Base-by-base conservation (phyloP, 352 stramenopile genomes). In the Globisporangium orthogonon region DNA sequence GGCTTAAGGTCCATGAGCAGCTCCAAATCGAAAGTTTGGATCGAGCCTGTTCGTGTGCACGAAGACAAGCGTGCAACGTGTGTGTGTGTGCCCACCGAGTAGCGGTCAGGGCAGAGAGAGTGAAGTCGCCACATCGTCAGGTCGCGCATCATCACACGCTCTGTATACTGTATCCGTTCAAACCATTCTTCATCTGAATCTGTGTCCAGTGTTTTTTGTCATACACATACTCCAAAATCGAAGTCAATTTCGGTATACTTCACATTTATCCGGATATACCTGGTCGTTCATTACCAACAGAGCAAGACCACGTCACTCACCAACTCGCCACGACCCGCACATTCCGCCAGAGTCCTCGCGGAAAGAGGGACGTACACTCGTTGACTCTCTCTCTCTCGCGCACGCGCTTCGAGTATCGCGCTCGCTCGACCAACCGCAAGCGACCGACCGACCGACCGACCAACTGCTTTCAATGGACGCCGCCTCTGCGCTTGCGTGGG, bases 401-500 rank as follows among this genome's bases (percentile, higher is more conserved):
- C 23, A 23, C 23, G 23, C 23, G 6, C 37, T 37, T 11, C 7
- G 37, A 43, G 37, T 43, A 43, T 43, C 37, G 10, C 37, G 11
- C 10, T 4, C 10, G 37, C 3, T 10, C 35, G 4, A 1, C 23
- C 23, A 23, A 23, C 23, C 23, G 23, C 23, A 23, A 23, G 7
- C 10, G 37, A 37, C 48, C 15, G 31, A n/a, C 23, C 23, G 23
- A 23, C 15, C 3, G 44, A 33, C 37, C 37, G 18, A 50, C 45
- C 45, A 23, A 43, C 47, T 52, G 15, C 33, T 23, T 23, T 7
- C 13, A 1, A 55, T 55, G 29, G 58, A 64, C 47, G 39, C 51
- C 17, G 35, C n/a, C 29, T 33, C n/a, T 33, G 47, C 33, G 44
- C 49, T 88, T 58, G 70, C 78, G 54, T 91, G 80, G 80, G 70